Conservation (phyloP, 2,329 filamentous ascomycete genomes). For the Ophiostoma triangulosporum region DNA sequence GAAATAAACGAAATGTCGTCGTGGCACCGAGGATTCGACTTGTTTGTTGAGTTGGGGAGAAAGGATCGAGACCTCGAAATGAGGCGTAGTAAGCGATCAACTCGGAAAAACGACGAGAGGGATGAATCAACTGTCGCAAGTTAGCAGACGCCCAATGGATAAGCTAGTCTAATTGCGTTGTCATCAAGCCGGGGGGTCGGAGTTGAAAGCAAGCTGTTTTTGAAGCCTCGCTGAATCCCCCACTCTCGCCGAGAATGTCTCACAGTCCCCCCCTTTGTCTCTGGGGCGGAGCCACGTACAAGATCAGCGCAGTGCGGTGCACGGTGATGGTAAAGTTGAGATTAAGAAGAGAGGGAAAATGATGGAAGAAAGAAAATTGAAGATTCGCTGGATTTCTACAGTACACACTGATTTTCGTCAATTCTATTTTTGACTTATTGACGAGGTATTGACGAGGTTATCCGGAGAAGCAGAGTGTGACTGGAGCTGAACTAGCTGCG, state of each 20-base stretch:
- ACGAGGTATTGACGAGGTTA: too few species aligned
- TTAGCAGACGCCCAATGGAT: not conserved
- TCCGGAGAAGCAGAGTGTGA: not conserved
- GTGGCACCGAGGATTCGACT: not conserved
- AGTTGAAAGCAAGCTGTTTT: not conserved
- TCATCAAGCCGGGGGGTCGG: not conserved
- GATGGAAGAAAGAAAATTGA: too few species aligned
- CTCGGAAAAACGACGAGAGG: not conserved
- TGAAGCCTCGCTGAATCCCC: not conserved
- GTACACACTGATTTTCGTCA: not conserved
- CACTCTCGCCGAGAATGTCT: not conserved
- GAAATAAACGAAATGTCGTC: not conserved
- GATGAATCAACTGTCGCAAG: constrained; percentile 1
- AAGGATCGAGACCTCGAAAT: not conserved
- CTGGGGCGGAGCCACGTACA: not conserved
- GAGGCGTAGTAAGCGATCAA: not conserved
- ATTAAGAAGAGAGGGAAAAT: too few species aligned
- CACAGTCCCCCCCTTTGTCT: not conserved
- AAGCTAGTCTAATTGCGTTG: not conserved
- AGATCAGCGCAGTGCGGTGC: not conserved
- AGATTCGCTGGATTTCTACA: not conserved
- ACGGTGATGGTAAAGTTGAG: not conserved
- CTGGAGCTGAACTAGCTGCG: not conserved
- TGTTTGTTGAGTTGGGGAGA: not conserved
- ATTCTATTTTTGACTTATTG: too few species aligned